Percentiles rank a stretch among this genome's conserved stretches.
Evolutionary conservation across 805 yeast genomes (phyloP).

Genomic region (Wickerhamiella bombiphila): DNA sequence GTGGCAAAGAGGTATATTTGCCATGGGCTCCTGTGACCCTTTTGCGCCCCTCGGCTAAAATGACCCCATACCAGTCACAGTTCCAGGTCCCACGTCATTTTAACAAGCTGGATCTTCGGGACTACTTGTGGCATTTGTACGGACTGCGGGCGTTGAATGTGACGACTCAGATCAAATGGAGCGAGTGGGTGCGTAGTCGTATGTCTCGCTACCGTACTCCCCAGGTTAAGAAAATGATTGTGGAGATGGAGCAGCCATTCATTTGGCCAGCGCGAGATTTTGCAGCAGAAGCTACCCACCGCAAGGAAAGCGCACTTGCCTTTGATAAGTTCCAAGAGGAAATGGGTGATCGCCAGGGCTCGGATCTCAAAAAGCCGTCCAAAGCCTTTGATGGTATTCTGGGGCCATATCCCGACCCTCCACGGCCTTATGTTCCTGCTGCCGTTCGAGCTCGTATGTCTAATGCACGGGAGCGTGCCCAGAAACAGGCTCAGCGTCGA

Average conservation of each 20-base stretch:
- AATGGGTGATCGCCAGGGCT: conserved; percentile 38
- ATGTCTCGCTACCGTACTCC: conserved; percentile 61
- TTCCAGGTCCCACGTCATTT: conserved; percentile 87
- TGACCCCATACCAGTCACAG: conserved; percentile 93
- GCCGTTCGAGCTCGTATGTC: conserved; percentile 31
- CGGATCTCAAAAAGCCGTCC: conserved; percentile 54
- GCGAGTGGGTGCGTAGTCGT: conserved; percentile 46
- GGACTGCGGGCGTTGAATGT: conserved; percentile 81
- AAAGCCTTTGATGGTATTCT: conserved; percentile 61
- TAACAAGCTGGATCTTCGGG: conserved; percentile 88
- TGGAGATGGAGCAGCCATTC: conserved; percentile 90
- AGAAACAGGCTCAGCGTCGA: conserved; percentile 16
- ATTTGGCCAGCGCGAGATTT: conserved; percentile 67
- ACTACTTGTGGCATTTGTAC: conserved; percentile 78
- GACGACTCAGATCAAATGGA: conserved; percentile 72
- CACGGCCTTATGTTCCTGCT: conserved; percentile 51
- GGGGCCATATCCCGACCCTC: conserved; percentile 44
- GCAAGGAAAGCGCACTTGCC: conserved; percentile 11
- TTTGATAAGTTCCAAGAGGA: conserved; percentile 36
- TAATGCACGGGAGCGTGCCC: conserved; percentile 31
- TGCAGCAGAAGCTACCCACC: conserved; percentile 23
- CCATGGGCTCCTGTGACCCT: conserved; percentile 75
- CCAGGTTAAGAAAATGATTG: conserved; percentile 89
- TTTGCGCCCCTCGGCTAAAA: conserved; percentile 86
- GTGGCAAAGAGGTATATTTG: conserved; percentile 61